Conservation (phyloP, 768 basidiomycete genomes). For the Suillus hirtellus region DNA sequence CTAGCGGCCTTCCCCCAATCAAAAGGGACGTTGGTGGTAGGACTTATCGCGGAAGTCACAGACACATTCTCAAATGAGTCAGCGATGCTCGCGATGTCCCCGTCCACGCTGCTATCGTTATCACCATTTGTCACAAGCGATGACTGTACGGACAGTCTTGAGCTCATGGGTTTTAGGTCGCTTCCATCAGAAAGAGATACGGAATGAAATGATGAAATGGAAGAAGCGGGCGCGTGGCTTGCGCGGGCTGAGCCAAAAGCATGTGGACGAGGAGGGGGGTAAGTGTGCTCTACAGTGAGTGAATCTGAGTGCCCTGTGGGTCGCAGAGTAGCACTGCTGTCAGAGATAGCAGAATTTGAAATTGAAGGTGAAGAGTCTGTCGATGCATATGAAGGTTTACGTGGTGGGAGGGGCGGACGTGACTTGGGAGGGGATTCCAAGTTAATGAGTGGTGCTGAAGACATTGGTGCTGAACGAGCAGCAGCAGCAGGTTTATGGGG, state of each 20-base stretch:
- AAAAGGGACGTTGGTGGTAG: constrained; percentile 44
- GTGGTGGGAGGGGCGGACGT: constrained; percentile 65
- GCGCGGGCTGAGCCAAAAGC: constrained; percentile 34
- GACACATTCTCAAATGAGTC: constrained; percentile 77
- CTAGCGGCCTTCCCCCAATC: constrained; percentile 54
- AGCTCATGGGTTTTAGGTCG: constrained; percentile 22
- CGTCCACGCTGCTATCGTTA: constrained; percentile 35
- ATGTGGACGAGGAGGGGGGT: constrained; percentile 48
- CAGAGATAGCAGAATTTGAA: constrained; percentile 20
- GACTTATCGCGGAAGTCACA: constrained; percentile 52
- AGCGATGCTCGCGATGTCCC: constrained; percentile 57
- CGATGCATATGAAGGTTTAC: constrained; percentile 57
- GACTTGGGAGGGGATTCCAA: constrained; percentile 51
- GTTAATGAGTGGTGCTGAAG: constrained; percentile 51
- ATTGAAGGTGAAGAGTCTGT: constrained; percentile 41
- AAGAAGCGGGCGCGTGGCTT: constrained; percentile 63
- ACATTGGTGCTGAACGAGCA: constrained; percentile 9
- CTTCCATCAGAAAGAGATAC: constrained; percentile 70
- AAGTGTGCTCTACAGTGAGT: constrained; percentile 58
- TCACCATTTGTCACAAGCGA: constrained; percentile 50
- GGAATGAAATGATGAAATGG: constrained; percentile 82
- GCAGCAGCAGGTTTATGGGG: constrained; percentile 8
- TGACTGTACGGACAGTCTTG: constrained; percentile 16
- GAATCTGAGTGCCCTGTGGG: constrained; percentile 45
- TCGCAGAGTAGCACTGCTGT: constrained; percentile 20